Evolutionary conservation across 352 stramenopile genomes (phyloP), one percentile per base, ranked within the genome.

Genomic region (Globisporangium nunn): DNA sequence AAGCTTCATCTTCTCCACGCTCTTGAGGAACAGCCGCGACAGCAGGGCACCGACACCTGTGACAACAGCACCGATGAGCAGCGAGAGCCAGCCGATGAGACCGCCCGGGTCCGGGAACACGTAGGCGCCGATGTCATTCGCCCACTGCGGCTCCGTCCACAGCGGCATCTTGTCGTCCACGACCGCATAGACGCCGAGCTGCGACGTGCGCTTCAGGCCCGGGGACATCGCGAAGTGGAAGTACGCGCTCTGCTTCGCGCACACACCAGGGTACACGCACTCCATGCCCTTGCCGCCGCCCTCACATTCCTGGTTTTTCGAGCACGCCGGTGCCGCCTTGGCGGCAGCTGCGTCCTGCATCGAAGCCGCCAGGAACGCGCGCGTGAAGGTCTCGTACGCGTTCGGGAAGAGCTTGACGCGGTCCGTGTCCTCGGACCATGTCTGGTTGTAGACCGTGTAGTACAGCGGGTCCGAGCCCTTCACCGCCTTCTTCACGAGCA

Each of bases 1-100:
- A 4, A 93, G 74, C 60, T 93, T 93, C 67, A 88, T 78, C 66
- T 93, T 93, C 52, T 89, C 72, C 33, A 93, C 79, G 52, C 77
- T 74, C 5, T 61, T 50, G 23, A 93, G 62, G 39, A 91, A 63
- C 61, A 80, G 62, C n/a, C 68, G 67, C 18, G 83, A 69, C 10
- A 75, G 40, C 12, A 75, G 55, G 5, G 73, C 56, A 40, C 75
- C 73, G 53, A 78, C 54, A 29, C 40, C 73, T 7, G 79, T 77
- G 50, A 81, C 62, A 3, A 70, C 69, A 15, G 78, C 58, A 18
- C 81, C 83, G 39, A 83, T 62, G 0, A 65, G 66, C 30, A 93
- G 62, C 29, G 79, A 62, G 35, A 93, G 68, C 79, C 82, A 93
- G 29, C 83, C 83, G 57, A 93, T 85, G 58, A 66, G 74, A 51